A percentile compares a stretch with the other conserved stretches of the same genome.
Conservation (phyloP, 2,329 filamentous ascomycete species). For the Colletotrichum shisoi region DNA sequence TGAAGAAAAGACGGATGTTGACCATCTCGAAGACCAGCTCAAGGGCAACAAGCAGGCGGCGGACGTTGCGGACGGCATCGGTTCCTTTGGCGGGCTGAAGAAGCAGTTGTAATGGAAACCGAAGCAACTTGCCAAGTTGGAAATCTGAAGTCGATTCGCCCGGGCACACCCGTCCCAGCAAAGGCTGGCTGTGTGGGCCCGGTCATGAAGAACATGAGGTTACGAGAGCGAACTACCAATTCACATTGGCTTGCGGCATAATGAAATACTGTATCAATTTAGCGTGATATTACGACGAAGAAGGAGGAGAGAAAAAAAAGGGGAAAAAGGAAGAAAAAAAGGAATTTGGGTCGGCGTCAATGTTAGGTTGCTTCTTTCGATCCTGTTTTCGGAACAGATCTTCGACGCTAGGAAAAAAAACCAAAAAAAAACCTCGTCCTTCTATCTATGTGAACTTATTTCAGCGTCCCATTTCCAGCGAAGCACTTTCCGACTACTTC, state of each 20-base stretch:
- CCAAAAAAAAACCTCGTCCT: neutral
- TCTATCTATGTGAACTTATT: neutral
- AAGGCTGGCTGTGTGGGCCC: neutral
- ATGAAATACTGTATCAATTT: neutral
- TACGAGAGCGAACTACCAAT: constrained; percentile 6
- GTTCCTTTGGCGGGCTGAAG: constrained; percentile 46
- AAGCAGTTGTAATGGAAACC: constrained; percentile 41
- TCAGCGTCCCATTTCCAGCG: neutral
- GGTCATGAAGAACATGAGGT: constrained; percentile 1
- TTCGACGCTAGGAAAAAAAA: constrained; percentile 11
- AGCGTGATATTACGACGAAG: neutral
- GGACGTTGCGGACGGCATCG: constrained; percentile 45
- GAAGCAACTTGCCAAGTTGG: neutral
- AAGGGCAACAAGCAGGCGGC: constrained; percentile 50
- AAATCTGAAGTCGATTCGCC: constrained; percentile 4
- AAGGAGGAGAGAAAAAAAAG: no score
- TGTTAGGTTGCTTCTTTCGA: constrained; percentile 2
- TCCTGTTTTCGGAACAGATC: constrained; percentile 26
- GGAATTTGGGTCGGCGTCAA: constrained; percentile 11
- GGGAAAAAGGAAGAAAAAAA: neutral
- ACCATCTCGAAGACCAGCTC: constrained; percentile 45
- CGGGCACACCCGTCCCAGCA: neutral
- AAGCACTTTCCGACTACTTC: neutral
- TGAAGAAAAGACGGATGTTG: neutral
- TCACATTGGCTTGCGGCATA: neutral